A percentile compares a stretch with the other conserved stretches of the same genome.
Conservation (phyloP, 345 rosid genomes). For the Pistacia atlantica region DNA sequence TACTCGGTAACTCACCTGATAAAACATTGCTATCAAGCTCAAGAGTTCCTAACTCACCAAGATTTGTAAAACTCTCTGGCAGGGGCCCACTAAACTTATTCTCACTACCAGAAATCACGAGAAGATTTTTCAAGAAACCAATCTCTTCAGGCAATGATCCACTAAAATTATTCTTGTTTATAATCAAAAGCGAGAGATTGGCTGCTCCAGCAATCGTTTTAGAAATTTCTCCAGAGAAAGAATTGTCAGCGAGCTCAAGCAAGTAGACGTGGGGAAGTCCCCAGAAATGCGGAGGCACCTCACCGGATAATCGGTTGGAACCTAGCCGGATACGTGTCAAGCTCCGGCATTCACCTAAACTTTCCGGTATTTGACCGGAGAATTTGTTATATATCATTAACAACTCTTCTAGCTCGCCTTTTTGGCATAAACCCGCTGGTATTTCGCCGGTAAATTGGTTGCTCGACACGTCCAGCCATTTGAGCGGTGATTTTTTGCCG, state of each 20-base stretch:
- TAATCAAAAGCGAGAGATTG: conserved; percentile 60
- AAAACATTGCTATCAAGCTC: conserved; percentile 73
- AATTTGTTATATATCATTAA: conserved; percentile 65
- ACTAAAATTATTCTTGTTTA: conserved; percentile 63
- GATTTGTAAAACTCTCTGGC: conserved; percentile 66
- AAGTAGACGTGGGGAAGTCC: conserved; percentile 82
- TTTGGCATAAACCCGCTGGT: conserved; percentile 64
- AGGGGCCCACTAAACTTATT: conserved; percentile 66
- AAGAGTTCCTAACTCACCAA: conserved; percentile 60
- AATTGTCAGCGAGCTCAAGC: conserved; percentile 66
- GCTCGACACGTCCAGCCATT: conserved; percentile 74
- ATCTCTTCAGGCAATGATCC: conserved; percentile 79
- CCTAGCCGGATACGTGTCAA: conserved; percentile 75
- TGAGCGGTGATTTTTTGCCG: conserved; percentile 77
- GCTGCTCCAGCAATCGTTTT: conserved; percentile 64
- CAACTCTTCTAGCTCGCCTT: conserved; percentile 76
- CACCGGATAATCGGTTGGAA: conserved; percentile 71
- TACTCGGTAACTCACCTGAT: conserved; percentile 68
- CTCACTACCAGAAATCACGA: conserved; percentile 56
- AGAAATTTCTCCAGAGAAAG: conserved; percentile 66
- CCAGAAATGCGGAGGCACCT: conserved; percentile 78
- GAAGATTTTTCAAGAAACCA: conserved; percentile 58
- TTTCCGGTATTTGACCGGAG: conserved; percentile 68
- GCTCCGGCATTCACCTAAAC: conserved; percentile 59
- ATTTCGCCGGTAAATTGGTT: conserved; percentile 67